Conservation (phyloP, 192 early-diverging fungal genomes). For the Backusella parvicylindrica region DNA sequence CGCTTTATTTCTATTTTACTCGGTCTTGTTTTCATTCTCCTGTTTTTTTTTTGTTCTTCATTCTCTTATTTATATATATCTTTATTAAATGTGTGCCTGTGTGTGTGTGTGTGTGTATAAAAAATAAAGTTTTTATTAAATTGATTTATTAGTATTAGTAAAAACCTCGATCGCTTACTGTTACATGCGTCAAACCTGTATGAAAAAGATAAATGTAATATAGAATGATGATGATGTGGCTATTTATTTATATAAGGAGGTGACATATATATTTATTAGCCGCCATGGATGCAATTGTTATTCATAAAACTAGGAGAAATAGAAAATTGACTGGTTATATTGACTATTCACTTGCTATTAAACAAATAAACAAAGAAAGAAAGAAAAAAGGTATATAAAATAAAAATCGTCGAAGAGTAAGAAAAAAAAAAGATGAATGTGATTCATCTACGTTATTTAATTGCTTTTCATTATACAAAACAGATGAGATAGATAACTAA, state of each 20-base stretch:
- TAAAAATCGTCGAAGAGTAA: not conserved
- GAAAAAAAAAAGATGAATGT: not conserved
- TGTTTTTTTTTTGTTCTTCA: not conserved
- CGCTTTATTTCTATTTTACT: not conserved
- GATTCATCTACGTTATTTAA: not conserved
- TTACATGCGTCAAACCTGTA: not conserved
- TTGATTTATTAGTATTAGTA: not conserved
- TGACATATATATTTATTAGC: not conserved
- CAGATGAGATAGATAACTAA: not conserved
- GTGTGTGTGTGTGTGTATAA: no score
- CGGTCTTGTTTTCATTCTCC: not conserved
- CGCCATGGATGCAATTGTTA: not conserved
- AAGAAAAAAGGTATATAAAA: not conserved
- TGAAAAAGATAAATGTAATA: not conserved
- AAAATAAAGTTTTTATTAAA: not conserved
- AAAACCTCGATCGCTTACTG: not conserved
- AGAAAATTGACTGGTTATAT: not conserved
- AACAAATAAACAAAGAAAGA: not conserved
- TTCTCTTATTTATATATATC: not conserved
- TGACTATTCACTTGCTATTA: not conserved
- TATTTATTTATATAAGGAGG: not conserved
- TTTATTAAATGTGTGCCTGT: not conserved
- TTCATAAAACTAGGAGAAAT: constrained; percentile 1
- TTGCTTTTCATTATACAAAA: not conserved
- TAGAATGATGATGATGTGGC: not conserved